A percentile compares a stretch with the other conserved stretches of the same genome.
These are phyloP conservation scores for Microbotryum lychnidis-dioicae DNA, from an alignment of 1,284 basidiomycete species.

Conservation along the genomic window DNA sequence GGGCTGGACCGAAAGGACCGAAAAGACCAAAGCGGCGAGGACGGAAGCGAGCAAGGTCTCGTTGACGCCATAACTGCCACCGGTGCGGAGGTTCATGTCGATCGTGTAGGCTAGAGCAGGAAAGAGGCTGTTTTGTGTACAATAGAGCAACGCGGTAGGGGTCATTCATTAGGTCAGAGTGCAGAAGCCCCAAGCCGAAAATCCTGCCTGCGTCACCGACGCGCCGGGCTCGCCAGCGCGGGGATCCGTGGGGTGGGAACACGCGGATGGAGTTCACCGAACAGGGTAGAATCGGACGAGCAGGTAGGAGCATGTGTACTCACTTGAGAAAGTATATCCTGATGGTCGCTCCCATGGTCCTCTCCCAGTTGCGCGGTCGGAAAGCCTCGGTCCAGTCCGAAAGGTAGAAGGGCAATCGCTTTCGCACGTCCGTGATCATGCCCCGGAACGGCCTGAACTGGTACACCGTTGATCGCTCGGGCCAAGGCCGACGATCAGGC, in stretches of 20 bases:
- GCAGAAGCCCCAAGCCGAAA: no score
- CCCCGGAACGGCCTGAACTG: slow-evolving; percentile 46
- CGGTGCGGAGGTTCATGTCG: slow-evolving; percentile 80
- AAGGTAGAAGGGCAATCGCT: slow-evolving; percentile 66
- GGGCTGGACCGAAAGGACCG: slow-evolving; percentile 81
- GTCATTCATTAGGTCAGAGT: not conserved
- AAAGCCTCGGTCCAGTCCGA: slow-evolving; percentile 81
- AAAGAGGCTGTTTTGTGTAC: slow-evolving; percentile 10
- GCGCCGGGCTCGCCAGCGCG: not conserved
- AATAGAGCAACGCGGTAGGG: slow-evolving; percentile 37
- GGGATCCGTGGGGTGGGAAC: not conserved
- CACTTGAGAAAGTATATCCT: slow-evolving; percentile 74
- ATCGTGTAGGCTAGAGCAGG: slow-evolving; percentile 88
- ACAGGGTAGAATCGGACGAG: not conserved
- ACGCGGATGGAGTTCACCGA: not conserved
- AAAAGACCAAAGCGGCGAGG: slow-evolving; percentile 86
- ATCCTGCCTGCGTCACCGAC: no score
- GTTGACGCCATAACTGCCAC: slow-evolving; percentile 77
- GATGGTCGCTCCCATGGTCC: slow-evolving; percentile 61
- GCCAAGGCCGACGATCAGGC: slow-evolving; percentile 25
- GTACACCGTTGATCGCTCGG: slow-evolving; percentile 24
- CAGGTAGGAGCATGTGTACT: slow-evolving; percentile 32
- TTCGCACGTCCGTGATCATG: slow-evolving; percentile 65
- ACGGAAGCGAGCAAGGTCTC: slow-evolving; percentile 55
- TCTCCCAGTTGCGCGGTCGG: slow-evolving; percentile 41